Base-by-base conservation (phyloP, 1,139 yeast species). In the Candida sp. region DNA sequence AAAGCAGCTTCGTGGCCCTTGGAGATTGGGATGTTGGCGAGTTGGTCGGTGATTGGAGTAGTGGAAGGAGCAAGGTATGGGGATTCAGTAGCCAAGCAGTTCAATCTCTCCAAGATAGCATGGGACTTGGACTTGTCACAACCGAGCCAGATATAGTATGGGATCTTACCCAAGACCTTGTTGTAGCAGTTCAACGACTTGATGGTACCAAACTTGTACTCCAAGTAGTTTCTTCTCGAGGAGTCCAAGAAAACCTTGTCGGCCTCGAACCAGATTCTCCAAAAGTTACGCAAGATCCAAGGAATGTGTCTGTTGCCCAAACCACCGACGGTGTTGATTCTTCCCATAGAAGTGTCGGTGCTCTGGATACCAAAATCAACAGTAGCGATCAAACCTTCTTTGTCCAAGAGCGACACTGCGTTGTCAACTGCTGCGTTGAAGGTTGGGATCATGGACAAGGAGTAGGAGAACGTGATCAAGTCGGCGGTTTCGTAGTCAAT, bases 201-300 rank as follows among this genome's bases (percentile, higher is more conserved):
- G 63, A 89, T 71, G 25, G 96, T 89, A 42, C 96, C 96, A 62
- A 88, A 88, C 60, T 83, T 81, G 69, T 89, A 88, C 67, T 89
- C 96, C 63, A 89, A 78, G 68, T 88, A 89, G 63, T 87, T 91
- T 71, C 96, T 83, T 70, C 96, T 83, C 5, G 92, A 80, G 38
- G 92, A 85, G 63, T 89, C 96, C 59, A 89, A 77, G 61, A 84
- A 87, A 3, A 89, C 96, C 57, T 86, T 81, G 67, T 89, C 96
- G 50, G 88, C 87, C 68, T 89, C 96, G 68, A 89, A 89, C 96
- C 96, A 89, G 49, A 86, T 75, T 64, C 92, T 80, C 96, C 96
- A 89, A 65, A 89, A 89, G 42, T 90, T 87, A 65, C 96, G 77
- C 49, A 83, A 77, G 50, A 86, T 57, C 96, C 96, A 89, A 38